Conservation (phyloP, 192 early-diverging fungal species). For the Rhizoclosmatium sp. region DNA sequence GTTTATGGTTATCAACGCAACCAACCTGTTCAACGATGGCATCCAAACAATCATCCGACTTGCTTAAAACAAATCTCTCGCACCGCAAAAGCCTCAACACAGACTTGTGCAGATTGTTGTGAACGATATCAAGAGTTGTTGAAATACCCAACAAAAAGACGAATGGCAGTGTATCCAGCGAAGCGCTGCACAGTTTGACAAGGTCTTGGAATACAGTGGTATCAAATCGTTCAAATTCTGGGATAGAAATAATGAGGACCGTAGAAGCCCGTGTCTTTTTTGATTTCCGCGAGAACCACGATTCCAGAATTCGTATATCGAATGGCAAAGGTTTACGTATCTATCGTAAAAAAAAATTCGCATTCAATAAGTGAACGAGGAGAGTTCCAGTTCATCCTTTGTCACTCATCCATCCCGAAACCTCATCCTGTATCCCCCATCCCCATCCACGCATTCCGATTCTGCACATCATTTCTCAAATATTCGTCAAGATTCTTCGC, state of each 20-base stretch:
- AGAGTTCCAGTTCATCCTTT: not conserved
- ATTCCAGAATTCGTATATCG: constrained; percentile 15
- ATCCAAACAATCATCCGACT: constrained; percentile 76
- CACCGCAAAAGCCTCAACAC: constrained; percentile 75
- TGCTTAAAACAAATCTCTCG: constrained; percentile 82
- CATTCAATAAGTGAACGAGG: not conserved
- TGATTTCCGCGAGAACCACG: not conserved
- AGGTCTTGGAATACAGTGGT: constrained; percentile 76
- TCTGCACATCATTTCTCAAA: no score
- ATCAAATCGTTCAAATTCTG: constrained; percentile 89
- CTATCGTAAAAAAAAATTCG: not conserved
- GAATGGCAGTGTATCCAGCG: constrained; percentile 76
- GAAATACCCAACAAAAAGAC: constrained; percentile 86
- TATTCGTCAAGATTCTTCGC: no score
- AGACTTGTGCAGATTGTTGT: constrained; percentile 80
- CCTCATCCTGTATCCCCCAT: no score
- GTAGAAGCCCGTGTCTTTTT: not conserved
- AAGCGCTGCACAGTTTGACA: constrained; percentile 76
- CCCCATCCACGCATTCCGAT: no score
- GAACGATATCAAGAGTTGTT: constrained; percentile 82
- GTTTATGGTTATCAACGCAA: not conserved
- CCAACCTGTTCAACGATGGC: constrained; percentile 66
- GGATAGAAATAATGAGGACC: constrained; percentile 74
- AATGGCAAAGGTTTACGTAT: not conserved
- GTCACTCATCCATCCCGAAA: no score